A percentile compares a stretch with the other conserved stretches of the same genome.
Conservation (phyloP, 2,329 filamentous ascomycete genomes). For the Diaporthe nobilis region DNA sequence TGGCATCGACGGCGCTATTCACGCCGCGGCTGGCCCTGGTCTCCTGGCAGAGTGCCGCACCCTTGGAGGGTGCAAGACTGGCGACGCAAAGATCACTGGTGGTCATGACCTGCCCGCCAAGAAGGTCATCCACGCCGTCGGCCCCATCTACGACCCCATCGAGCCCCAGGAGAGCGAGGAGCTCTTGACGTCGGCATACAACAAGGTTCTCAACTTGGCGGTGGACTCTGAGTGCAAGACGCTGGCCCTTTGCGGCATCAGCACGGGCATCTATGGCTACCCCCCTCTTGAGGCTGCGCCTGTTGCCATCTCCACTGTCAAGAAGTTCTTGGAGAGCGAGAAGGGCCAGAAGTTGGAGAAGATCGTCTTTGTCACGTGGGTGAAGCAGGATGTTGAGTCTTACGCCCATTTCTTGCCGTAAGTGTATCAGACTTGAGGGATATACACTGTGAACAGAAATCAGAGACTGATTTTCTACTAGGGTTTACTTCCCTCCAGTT, state of each 20-base stretch:
- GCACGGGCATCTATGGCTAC: conserved; percentile 92
- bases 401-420: conserved; percentile 83
- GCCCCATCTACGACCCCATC: conserved; percentile 77
- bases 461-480: conserved; percentile 32
- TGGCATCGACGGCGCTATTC: conserved; percentile 93
- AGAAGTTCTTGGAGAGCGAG: conserved; percentile 65
- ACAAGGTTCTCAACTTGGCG: conserved; percentile 79
- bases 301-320: conserved; percentile 75
- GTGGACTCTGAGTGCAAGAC: conserved; percentile 75
- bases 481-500: conserved; percentile 50
- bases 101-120: conserved; percentile 83
- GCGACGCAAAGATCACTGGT: conserved; percentile 84
- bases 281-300: conserved; percentile 80
- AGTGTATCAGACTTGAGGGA: conserved; percentile 53
- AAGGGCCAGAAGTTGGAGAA: conserved; percentile 71
- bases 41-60: conserved; percentile 80
- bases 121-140: conserved; percentile 91
- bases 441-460: too few species aligned
- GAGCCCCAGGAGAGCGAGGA: conserved; percentile 58
- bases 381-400: conserved; percentile 80
- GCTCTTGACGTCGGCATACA: conserved; percentile 76
- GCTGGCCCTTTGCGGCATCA: conserved; percentile 87
- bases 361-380: conserved; percentile 89
- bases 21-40: conserved; percentile 80
- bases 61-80: conserved; percentile 81